A percentile compares a stretch with the other conserved stretches of the same genome.
Conservation (phyloP, 2,329 filamentous ascomycete species). For the Zarea fungicola region DNA sequence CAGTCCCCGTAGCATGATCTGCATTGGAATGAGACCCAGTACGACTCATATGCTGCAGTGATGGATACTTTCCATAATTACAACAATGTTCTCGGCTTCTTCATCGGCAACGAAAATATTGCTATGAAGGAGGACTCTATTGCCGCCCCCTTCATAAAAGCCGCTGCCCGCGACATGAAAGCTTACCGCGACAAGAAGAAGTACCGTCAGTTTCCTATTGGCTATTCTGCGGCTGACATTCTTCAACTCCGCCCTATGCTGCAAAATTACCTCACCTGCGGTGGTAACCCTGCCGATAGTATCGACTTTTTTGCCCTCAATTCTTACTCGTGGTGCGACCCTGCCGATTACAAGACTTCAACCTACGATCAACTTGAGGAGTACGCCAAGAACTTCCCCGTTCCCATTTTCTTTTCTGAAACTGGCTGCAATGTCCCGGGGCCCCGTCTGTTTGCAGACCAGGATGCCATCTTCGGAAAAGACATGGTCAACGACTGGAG, state of each 20-base stretch:
- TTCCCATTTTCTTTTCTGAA: conserved; percentile 89
- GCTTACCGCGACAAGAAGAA: conserved; percentile 68
- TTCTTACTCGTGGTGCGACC: conserved; percentile 76
- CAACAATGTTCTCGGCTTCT: conserved; percentile 77
- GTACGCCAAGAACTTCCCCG: conserved; percentile 63
- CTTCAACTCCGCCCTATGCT: conserved; percentile 58
- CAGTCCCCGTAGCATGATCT: conserved; percentile 44
- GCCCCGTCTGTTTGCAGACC: conserved; percentile 63
- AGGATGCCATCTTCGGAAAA: conserved; percentile 68
- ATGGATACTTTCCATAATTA: conserved; percentile 74
- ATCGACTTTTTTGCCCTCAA: conserved; percentile 85
- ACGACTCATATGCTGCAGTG: conserved; percentile 61
- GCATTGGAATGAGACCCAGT: conserved; percentile 69
- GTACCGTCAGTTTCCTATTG: conserved; percentile 77
- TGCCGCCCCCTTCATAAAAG: conserved; percentile 78
- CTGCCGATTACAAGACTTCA: conserved; percentile 51
- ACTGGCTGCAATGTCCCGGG: conserved; percentile 70
- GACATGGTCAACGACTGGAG: conserved; percentile 68
- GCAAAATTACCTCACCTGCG: conserved; percentile 73
- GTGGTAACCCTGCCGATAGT: conserved; percentile 60
- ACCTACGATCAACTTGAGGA: conserved; percentile 66
- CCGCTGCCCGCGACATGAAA: conserved; percentile 76
- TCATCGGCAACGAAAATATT: conserved; percentile 85
- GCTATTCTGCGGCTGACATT: conserved; percentile 85
- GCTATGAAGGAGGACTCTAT: conserved; percentile 52